Percentiles rank a stretch among this genome's conserved stretches.
phyloP scores from a whole-genome alignment of 108 stramenopile species.

The Cyclotella atomus region DNA sequence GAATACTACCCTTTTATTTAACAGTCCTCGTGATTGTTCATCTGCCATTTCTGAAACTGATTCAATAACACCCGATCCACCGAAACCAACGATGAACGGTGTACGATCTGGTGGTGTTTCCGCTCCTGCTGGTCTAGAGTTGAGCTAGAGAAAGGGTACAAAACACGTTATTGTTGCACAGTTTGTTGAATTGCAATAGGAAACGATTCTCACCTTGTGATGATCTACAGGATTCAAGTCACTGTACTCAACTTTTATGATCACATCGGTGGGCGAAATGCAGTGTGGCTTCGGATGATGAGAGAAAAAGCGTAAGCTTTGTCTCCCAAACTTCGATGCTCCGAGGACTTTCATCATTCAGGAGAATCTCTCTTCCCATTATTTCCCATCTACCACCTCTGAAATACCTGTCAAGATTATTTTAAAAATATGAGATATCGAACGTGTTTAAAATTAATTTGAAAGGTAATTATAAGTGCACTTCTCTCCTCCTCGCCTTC shows the following conservation, averaged over 20 bases:
- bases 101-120: conserved; percentile 10
- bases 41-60: conserved; percentile 9
- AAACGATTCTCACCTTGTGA: conserved; percentile 34
- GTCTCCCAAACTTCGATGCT: not conserved
- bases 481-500: no score
- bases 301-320: not conserved
- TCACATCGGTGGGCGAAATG: conserved; percentile 27
- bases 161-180: not conserved
- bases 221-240: conserved; percentile 65
- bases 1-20: conserved; percentile 36
- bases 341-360: not conserved
- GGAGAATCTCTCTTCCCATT: no score
- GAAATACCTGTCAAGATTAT: no score
- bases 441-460: no score
- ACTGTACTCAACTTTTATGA: conserved; percentile 40
- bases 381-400: no score
- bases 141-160: conserved; percentile 10
- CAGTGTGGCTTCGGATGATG: conserved; percentile 7
- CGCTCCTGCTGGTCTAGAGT: conserved; percentile 7
- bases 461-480: no score
- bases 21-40: conserved; percentile 8
- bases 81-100: conserved; percentile 56
- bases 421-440: no score
- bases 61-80: conserved; percentile 48
- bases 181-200: not conserved